Evolutionary conservation across 2,329 filamentous ascomycete species (phyloP).

Genomic region (Chrysoporthe puriensis): DNA sequence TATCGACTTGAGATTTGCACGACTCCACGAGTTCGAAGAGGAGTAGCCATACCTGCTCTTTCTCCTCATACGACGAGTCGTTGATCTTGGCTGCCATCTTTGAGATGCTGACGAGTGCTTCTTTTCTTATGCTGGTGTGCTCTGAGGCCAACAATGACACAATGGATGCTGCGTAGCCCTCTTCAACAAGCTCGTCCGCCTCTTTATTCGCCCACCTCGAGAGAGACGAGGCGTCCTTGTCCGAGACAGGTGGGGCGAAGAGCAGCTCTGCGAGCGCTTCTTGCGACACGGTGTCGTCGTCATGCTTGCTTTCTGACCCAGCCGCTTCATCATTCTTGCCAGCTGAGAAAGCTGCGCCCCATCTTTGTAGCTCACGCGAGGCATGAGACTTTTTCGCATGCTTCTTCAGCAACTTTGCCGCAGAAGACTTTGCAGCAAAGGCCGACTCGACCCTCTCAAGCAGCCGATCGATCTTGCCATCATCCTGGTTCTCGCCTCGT

Average conservation of each 20-base stretch:
- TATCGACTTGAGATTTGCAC: constrained; percentile 56
- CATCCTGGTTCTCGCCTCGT: constrained; percentile 53
- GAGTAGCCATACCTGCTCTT: constrained; percentile 77
- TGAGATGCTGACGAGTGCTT: constrained; percentile 71
- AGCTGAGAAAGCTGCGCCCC: constrained; percentile 27
- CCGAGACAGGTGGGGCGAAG: constrained; percentile 48
- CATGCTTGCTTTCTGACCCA: constrained; percentile 33
- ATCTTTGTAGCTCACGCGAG: constrained; percentile 27
- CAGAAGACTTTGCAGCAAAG: constrained; percentile 23
- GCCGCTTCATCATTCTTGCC: constrained; percentile 25
- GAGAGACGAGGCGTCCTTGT: constrained; percentile 57
- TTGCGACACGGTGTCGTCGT: constrained; percentile 24
- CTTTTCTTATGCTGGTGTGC: constrained; percentile 75
- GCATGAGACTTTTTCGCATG: constrained; percentile 19
- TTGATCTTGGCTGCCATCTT: constrained; percentile 67
- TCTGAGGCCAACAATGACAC: constrained; percentile 76
- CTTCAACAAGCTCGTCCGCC: constrained; percentile 77
- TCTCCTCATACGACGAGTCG: constrained; percentile 74
- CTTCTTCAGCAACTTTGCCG: constrained; percentile 25
- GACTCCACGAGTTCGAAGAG: constrained; percentile 82
- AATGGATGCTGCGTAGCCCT: constrained; percentile 71
- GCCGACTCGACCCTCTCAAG: constrained; percentile 19
- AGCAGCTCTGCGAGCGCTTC: constrained; percentile 58
- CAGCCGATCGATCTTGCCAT: constrained; percentile 5
- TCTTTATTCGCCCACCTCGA: constrained; percentile 75